Base-by-base conservation (phyloP, 2,329 filamentous ascomycete species). In the Aspergillus costaricaensis region DNA sequence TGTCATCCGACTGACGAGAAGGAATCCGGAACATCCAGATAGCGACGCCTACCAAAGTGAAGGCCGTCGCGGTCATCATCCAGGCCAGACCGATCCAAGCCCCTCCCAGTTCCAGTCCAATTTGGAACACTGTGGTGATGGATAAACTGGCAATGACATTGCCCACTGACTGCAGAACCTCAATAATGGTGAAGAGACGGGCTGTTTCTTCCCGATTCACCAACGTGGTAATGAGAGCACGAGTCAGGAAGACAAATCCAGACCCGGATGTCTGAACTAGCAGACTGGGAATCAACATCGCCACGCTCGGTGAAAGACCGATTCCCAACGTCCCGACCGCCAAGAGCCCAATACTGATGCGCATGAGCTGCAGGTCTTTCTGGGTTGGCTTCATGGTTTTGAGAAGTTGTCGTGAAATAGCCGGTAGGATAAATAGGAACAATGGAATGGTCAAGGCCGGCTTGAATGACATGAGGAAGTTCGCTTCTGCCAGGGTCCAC, bases 41-140 rank as follows among this genome's bases (percentile, higher is more conserved):
- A 1, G 72, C 64, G 1, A 68, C 57, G 0, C 68, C 73, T 2
- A 75, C 72, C 55, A 70, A 57, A 23, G 64, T 67, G 63, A 78
- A 77, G 19, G 76, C 60, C 1, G 68, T 59, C 25, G 74, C 71
- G 2, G 74, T 76, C 60, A 77, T 73, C 67, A 79, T 74, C 73
- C 77, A 83, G 0, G 82, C 80, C 39, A 83, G 61, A 5, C 82
- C 82, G 38, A 82, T 73, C 81, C 81, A 83, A 5, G 70, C 62
- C 4, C 76, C 76, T 1, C 81, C 81, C 7, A 81, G 58, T 10
- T 78, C 73, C 58, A 83, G 73, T 0, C 81, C 82, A 58, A 78
- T 69, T 32, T 80, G 76, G 61, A 83, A 83, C 14, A 81, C 68
- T 8, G 72, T 70, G 2, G 80, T 81, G 43, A 83, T 74, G 4